These are phyloP conservation scores for Alternaria triticimaculans DNA, from an alignment of 2,329 filamentous ascomycete species.

Conservation along the genomic window DNA sequence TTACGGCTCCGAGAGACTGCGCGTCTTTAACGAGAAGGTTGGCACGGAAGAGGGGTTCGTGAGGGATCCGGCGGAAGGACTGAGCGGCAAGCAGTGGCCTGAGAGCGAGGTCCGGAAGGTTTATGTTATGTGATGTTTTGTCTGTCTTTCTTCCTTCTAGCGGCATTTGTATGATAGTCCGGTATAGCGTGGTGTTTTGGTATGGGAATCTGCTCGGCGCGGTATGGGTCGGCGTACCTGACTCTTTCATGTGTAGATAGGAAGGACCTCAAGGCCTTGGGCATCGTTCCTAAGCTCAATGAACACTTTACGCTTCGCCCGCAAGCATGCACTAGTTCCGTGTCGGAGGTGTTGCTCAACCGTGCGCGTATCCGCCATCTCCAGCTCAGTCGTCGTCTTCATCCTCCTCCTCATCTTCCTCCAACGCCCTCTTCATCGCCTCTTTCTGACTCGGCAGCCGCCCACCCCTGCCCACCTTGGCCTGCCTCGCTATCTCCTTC, in stretches of 20 bases:
- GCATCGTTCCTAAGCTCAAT: neutral
- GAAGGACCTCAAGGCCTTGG: neutral
- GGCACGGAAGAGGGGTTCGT: constrained; percentile 71
- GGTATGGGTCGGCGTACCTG: neutral
- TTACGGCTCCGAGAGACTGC: constrained; percentile 77
- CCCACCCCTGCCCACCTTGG: constrained; percentile 20
- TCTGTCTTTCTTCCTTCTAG: neutral
- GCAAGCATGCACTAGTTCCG: neutral
- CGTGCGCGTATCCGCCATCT: neutral
- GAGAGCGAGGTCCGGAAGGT: constrained; percentile 78
- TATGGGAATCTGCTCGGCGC: neutral
- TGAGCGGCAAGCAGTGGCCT: constrained; percentile 60
- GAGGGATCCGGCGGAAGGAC: constrained; percentile 72
- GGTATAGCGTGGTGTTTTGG: constrained; percentile 5
- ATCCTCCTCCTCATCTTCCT: constrained; percentile 15
- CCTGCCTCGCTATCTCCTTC: constrained; percentile 22
- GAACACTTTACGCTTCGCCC: neutral
- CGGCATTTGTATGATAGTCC: neutral
- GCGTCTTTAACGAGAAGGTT: constrained; percentile 79
- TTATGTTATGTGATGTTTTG: constrained; percentile 72
- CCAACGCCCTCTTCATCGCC: constrained; percentile 23
- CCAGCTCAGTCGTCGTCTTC: neutral
- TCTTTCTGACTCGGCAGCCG: constrained; percentile 12
- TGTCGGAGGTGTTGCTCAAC: neutral
- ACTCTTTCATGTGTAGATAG: neutral